Conservation (phyloP, 148 eudicot species). For the Rhododendron griersonianum region DNA sequence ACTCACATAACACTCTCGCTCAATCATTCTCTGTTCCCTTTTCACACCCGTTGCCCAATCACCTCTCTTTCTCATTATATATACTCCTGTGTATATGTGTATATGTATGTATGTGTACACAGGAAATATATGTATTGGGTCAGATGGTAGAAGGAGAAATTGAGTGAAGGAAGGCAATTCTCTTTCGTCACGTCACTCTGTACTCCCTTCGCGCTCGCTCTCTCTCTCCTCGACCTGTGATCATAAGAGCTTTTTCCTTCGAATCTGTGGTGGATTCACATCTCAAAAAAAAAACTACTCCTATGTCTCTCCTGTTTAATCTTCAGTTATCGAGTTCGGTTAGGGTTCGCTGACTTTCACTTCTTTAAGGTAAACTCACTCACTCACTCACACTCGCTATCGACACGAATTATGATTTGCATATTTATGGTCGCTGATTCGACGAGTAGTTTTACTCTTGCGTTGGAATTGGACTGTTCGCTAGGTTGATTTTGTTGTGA, state of each 20-base stretch:
- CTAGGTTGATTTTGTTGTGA: neutral
- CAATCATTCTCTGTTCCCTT: slow-evolving; percentile 7
- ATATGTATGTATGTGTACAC: neutral
- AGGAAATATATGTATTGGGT: neutral
- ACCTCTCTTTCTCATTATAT: neutral
- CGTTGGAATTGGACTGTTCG: neutral
- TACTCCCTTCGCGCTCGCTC: neutral
- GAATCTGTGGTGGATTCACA: neutral
- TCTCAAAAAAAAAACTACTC: neutral
- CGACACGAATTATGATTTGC: neutral
- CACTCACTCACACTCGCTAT: neutral
- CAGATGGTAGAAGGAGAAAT: neutral
- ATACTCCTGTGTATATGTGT: neutral
- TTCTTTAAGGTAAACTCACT: neutral
- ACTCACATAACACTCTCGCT: neutral
- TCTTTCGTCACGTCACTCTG: neutral
- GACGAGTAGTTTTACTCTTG: neutral
- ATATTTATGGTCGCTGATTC: neutral
- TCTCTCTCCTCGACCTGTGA: neutral
- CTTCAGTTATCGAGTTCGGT: neutral
- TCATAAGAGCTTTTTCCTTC: neutral
- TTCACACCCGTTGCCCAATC: slow-evolving; percentile 6
- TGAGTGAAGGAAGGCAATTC: slow-evolving; percentile 10
- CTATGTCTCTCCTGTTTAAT: neutral
- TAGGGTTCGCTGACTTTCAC: slow-evolving; percentile 13